Evolutionary conservation across 257 asterid species (phyloP), one percentile per base, ranked within the genome.

Genomic region (Verbascum thapsus): DNA sequence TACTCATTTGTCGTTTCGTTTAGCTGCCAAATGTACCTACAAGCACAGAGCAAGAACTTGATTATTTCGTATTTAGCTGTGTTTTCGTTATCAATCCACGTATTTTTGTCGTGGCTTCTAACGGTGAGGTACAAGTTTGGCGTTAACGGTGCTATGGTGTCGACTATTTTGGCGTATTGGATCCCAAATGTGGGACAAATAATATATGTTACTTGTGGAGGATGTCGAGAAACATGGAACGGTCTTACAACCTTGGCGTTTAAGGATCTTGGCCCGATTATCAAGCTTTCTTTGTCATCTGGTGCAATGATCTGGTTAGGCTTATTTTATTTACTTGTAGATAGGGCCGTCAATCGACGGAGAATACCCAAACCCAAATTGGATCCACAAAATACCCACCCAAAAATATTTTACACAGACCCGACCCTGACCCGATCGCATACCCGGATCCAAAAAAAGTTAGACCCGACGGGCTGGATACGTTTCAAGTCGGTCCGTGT

Each of bases 261-360:
- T 35, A 72, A 72, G 64, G 95, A 89, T 81, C 85, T 86, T 18
- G 68, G 83, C 84, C 89, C 91, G 0, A 79, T 86, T 0, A 49
- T 86, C 76, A 84, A 74, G 78, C 95, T 89, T 45, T 89, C 96
- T 10, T 64, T 84, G 9, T 81, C 95, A 4, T 81, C 96, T 3
- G 95, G 97, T 61, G 85, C 80, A 5, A 89, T 89, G 95, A 49
- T 89, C 16, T 89, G 95, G 94, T 86, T 53, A 69, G 74, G 35
- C 50, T 10, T 12, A 3, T 55, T 34, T 5, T 1, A 53, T 40
- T 26, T 26, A 5, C 32, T 26, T 26, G 3, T 26, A n/a, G n/a
- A n/a, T n/a, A n/a, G n/a, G n/a, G n/a, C n/a, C n/a, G n/a, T n/a
- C n/a, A n/a, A n/a, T n/a, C n/a, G n/a, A n/a, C n/a, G n/a, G n/a